These are phyloP conservation scores for Geosiphon pyriformis DNA, from an alignment of 192 early-diverging fungal species.

Conservation along the genomic window DNA sequence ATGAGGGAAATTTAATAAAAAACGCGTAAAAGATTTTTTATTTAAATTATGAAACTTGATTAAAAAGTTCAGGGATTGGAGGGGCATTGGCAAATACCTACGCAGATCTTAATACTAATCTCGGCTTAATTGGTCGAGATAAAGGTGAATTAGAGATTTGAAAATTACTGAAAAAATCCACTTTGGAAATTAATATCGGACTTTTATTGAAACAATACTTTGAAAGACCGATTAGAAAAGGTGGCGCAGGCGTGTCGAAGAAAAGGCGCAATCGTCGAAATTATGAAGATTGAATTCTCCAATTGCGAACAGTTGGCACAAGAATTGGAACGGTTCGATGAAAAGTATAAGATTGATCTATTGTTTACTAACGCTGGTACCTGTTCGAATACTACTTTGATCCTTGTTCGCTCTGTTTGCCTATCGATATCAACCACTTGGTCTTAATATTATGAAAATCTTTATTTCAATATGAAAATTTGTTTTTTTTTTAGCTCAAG, in stretches of 20 bases:
- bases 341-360: conserved; percentile 21
- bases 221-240: conserved; percentile 7
- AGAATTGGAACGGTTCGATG: conserved; percentile 15
- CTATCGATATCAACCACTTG: too few species aligned
- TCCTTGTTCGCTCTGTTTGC: too few species aligned
- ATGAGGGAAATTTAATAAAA: too few species aligned
- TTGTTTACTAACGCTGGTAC: conserved; percentile 31
- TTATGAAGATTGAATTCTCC: conserved; percentile 16
- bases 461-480: background rate
- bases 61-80: background rate
- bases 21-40: too few species aligned
- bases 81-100: conserved; percentile 6
- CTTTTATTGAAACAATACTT: background rate
- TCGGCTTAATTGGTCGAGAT: conserved; percentile 11
- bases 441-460: too few species aligned
- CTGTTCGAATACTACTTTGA: too few species aligned
- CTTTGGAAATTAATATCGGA: too few species aligned
- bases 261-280: background rate
- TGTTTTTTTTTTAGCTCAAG: conserved; percentile 7
- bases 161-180: too few species aligned
- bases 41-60: too few species aligned
- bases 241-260: background rate
- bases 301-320: conserved; percentile 9
- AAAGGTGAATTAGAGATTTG: conserved; percentile 11
- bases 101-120: conserved; percentile 10